Conservation (phyloP, 2,329 filamentous ascomycete species). For the Xylariaceae sp. region DNA sequence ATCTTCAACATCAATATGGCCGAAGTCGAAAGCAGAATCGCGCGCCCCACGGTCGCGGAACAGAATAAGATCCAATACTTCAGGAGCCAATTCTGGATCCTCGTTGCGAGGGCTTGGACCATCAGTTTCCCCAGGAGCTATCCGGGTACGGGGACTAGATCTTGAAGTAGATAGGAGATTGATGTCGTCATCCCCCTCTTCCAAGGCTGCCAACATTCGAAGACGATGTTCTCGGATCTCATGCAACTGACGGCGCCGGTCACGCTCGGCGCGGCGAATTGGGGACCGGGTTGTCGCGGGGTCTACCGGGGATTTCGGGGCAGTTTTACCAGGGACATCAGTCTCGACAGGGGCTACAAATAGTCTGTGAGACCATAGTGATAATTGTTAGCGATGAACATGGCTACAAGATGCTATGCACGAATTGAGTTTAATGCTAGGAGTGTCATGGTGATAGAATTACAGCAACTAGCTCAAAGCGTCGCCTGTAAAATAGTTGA, state of each 20-base stretch:
- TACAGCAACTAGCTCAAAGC: background rate
- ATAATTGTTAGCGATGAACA: constrained; percentile 13
- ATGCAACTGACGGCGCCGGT: constrained; percentile 38
- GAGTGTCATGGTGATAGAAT: background rate
- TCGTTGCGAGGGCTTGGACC: background rate
- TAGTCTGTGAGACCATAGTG: constrained; percentile 38
- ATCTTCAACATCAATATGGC: too few species aligned
- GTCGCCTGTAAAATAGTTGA: background rate
- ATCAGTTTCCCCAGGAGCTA: background rate
- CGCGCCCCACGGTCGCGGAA: too few species aligned
- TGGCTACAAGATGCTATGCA: constrained; percentile 1
- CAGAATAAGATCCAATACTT: too few species aligned
- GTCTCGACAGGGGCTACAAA: constrained; percentile 52
- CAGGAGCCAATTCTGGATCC: background rate
- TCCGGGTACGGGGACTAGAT: background rate
- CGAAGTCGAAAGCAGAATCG: too few species aligned
- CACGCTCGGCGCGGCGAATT: constrained; percentile 42
- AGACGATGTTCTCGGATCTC: constrained; percentile 39
- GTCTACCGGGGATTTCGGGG: constrained; percentile 34
- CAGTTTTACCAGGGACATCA: constrained; percentile 42
- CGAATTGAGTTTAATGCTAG: background rate
- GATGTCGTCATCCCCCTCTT: constrained; percentile 15
- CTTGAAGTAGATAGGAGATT: background rate
- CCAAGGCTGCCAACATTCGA: constrained; percentile 32
- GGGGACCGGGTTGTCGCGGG: constrained; percentile 40